These are phyloP conservation scores for Escallonia herrerae DNA, from an alignment of 129 eudicot species.

Conservation along the genomic window DNA sequence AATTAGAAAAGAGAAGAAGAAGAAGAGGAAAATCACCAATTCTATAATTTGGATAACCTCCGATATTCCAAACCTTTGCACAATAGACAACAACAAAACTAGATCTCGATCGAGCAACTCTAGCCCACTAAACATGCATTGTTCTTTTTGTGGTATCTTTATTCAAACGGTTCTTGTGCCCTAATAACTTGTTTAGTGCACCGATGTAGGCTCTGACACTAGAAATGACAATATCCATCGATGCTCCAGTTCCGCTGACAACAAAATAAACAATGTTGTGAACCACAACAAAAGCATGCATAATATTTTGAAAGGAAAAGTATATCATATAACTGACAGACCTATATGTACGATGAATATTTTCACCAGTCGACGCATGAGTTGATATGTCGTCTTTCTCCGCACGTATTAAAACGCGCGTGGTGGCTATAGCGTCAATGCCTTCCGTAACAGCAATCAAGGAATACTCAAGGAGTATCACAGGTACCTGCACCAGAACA, in stretches of 20 bases:
- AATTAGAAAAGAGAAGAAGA: too few species aligned
- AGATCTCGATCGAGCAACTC: too few species aligned
- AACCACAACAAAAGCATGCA: background rate
- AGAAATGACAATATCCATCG: constrained; percentile 19
- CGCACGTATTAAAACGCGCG: constrained; percentile 60
- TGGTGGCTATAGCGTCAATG: constrained; percentile 86
- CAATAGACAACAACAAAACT: background rate
- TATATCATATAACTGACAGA: constrained; percentile 12
- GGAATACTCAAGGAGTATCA: constrained; percentile 79
- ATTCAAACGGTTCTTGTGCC: constrained; percentile 28
- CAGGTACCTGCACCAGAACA: constrained; percentile 78
- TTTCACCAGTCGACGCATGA: constrained; percentile 48
- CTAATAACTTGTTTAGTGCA: constrained; percentile 23
- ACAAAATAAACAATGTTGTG: background rate
- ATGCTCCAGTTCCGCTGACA: constrained; percentile 25
- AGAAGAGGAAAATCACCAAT: too few species aligned
- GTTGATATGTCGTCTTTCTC: constrained; percentile 46
- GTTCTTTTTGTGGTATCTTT: background rate
- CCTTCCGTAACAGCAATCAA: constrained; percentile 81
- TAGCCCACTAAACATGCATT: background rate
- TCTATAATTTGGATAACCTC: too few species aligned
- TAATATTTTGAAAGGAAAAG: background rate
- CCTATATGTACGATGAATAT: constrained; percentile 59
- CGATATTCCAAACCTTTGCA: background rate
- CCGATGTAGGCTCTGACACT: constrained; percentile 23